phyloP scores from a whole-genome alignment of 345 rosid genomes.

The Salix viminalis region DNA sequence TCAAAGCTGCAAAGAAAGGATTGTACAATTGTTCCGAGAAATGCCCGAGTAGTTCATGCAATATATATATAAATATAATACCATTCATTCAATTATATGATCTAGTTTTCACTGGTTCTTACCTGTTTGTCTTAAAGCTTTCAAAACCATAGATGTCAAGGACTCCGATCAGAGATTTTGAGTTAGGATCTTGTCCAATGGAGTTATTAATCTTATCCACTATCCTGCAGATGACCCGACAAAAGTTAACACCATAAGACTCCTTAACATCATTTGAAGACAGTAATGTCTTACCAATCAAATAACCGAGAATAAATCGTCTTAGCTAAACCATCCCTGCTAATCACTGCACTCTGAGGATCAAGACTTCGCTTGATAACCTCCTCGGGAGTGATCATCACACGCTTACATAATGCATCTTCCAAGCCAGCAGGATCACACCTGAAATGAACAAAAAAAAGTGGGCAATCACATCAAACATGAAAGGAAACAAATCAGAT shows the following conservation, averaged over 20 bases:
- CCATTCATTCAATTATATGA: not conserved
- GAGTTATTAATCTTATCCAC: conserved; percentile 79
- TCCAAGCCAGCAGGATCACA: conserved; percentile 69
- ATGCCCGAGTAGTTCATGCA: not conserved
- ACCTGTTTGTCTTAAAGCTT: conserved; percentile 92
- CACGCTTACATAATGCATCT: conserved; percentile 93
- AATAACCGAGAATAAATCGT: conserved; percentile 81
- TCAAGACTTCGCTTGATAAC: conserved; percentile 86
- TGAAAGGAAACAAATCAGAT: not conserved
- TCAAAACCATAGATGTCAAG: conserved; percentile 93
- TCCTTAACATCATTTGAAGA: not conserved
- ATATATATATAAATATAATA: not conserved
- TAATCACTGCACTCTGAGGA: conserved; percentile 76
- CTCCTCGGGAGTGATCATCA: conserved; percentile 96
- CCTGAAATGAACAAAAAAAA: conserved; percentile 37
- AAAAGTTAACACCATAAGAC: not conserved
- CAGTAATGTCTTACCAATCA: conserved; percentile 58
- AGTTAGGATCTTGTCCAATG: conserved; percentile 83
- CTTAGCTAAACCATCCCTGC: conserved; percentile 92
- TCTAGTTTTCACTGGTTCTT: not conserved
- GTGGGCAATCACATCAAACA: not conserved
- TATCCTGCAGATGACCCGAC: conserved; percentile 52
- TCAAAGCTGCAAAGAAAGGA: conserved; percentile 59
- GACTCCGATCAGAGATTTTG: conserved; percentile 83
- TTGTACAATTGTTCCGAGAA: conserved; percentile 11